Conservation (phyloP, 2,329 filamentous ascomycete genomes). For the Aspergillus ibericus region DNA sequence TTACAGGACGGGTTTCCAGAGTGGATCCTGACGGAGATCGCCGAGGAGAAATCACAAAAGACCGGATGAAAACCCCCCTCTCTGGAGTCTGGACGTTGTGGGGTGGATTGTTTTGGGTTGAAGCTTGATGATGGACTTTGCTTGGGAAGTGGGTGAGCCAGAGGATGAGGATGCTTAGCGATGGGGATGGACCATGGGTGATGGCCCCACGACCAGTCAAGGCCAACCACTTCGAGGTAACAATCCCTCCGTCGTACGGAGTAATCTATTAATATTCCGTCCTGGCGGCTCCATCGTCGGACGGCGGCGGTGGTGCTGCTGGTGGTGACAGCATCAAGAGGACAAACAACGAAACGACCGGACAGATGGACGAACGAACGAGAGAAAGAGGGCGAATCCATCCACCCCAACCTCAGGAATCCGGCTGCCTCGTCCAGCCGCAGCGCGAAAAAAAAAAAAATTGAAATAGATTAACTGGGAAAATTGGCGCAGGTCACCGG, state of each 20-base stretch:
- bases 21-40: slow-evolving; percentile 20
- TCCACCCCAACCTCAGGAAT: background rate
- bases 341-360: background rate
- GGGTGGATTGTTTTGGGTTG: background rate
- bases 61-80: background rate
- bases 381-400: background rate
- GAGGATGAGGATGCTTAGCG: background rate
- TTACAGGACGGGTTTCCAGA: background rate
- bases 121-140: background rate
- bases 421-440: background rate
- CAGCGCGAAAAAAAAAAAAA: slow-evolving; percentile 6
- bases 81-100: background rate
- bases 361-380: background rate
- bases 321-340: background rate
- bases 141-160: background rate
- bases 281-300: too few species aligned
- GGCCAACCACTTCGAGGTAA: background rate
- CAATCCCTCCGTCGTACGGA: too few species aligned
- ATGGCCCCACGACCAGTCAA: background rate
- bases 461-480: slow-evolving; percentile 14
- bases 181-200: background rate
- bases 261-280: too few species aligned
- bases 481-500: slow-evolving; percentile 12
- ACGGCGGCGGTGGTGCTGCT: too few species aligned
- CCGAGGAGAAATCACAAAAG: slow-evolving; percentile 18